Percentiles rank a stretch among this genome's conserved stretches.
These are phyloP conservation scores for Solidago caesia DNA, from an alignment of 129 eudicot species.

Conservation along the genomic window DNA sequence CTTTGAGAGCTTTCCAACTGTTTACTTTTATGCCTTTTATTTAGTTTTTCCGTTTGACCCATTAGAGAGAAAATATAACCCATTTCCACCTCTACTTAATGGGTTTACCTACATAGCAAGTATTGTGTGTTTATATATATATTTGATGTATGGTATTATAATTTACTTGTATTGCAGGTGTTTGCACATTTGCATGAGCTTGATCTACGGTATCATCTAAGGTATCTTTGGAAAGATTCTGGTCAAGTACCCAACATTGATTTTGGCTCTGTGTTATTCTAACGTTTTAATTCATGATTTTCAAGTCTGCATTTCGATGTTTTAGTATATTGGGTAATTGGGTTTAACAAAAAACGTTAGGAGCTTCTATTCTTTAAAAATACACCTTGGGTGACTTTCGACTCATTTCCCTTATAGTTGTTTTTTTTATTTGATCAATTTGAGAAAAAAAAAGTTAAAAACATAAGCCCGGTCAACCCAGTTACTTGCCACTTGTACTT, in stretches of 20 bases:
- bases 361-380: background rate
- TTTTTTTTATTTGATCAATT: background rate
- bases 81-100: conserved; percentile 2
- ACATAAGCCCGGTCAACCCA: background rate
- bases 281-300: conserved; percentile 1
- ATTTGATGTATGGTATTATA: background rate
- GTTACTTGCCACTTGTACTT: background rate
- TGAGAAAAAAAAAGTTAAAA: background rate
- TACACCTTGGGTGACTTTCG: background rate
- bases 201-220: conserved; percentile 85
- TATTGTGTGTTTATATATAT: background rate
- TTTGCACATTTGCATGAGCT: conserved; percentile 92
- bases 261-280: background rate
- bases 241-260: background rate
- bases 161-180: conserved; percentile 54
- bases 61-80: background rate
- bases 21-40: background rate
- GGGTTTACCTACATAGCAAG: background rate
- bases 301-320: background rate
- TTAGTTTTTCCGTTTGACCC: background rate
- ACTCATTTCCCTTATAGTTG: background rate
- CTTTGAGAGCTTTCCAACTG: background rate
- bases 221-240: conserved; percentile 40
- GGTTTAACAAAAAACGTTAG: background rate
- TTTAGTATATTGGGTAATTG: background rate